Evolutionary conservation across 148 eudicot genomes (phyloP), one percentile per base, ranked within the genome.

Genomic region (Rhododendron williamsianum): DNA sequence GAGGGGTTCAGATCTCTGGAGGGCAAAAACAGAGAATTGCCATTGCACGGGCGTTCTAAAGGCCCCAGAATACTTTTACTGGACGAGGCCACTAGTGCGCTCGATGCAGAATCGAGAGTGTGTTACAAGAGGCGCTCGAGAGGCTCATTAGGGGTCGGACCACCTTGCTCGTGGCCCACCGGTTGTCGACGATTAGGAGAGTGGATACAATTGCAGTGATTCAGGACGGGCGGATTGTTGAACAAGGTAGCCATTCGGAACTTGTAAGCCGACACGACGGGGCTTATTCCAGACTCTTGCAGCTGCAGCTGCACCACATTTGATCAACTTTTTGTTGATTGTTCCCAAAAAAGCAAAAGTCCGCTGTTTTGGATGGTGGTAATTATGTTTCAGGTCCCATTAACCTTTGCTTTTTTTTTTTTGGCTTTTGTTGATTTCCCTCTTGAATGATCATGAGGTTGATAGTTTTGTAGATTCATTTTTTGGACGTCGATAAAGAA

Each of bases 61-160:
- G 86, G 91, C 95, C 83, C 98, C 0, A 84, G 94, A 4, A 97
- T 97, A 56, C 95, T 97, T 3, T 85, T 95, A 1, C 83, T 97
- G 18, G 99, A 97, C 30, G 99, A 97, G 86, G 99, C 99, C 43
- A 97, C 99, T 0, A 97, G 99, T 52, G 99, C 99, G 11, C 92
- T 97, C 1, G 99, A 97, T 51, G 96, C 98, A 0, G 98, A 97
- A 82, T 97, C 99, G 98, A 97, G 88, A 92, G 98, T 35, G 95
- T 94, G 35, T 89, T 97, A 15, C 99, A 97, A 88, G 99, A 97
- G 85, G 98, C 99, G 0, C 93, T 97, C 0, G 98, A 97, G 88
- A 88, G 96, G 89, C 93, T 97, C 7, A 95, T 95, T 98, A 92
- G 98, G 87, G 95, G 98, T 4, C 93, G 99, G 27, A 97, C 99